A percentile compares a stretch with the other conserved stretches of the same genome.
Evolutionary conservation across 2,329 filamentous ascomycete species (phyloP).

Genomic region (Aureobasidium pullulans): DNA sequence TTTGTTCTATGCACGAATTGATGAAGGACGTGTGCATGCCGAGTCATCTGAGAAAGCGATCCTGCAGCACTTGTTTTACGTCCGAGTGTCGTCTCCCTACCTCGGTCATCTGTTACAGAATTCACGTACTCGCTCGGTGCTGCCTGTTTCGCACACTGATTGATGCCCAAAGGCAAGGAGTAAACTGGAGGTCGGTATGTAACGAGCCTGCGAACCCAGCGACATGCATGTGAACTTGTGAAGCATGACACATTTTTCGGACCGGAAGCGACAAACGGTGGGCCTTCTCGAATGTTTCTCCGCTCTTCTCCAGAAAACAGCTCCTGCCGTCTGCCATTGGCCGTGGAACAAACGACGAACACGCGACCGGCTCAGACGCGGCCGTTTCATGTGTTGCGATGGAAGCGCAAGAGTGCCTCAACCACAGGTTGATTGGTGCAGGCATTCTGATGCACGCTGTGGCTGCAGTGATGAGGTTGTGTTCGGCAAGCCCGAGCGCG

Average conservation of each 20-base stretch:
- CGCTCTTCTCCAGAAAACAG: neutral
- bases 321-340: neutral
- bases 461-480: neutral
- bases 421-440: neutral
- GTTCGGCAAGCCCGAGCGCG: constrained; percentile 9
- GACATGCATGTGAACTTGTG: neutral
- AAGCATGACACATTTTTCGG: neutral
- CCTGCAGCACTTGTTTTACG: neutral
- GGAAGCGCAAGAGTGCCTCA: neutral
- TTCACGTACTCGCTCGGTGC: neutral
- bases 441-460: neutral
- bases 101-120: neutral
- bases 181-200: neutral
- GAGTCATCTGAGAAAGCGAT: neutral
- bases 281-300: constrained; percentile 7
- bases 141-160: neutral
- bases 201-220: neutral
- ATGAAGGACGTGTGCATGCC: neutral
- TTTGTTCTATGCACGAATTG: constrained; percentile 3
- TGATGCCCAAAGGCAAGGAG: neutral
- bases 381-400: neutral
- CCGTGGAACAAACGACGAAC: neutral
- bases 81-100: neutral
- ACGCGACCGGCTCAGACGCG: constrained; percentile 5
- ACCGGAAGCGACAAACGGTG: neutral